A percentile compares a stretch with the other conserved stretches of the same genome.
Conservation (phyloP, 2,329 filamentous ascomycete species). For the Polychaeton citri region DNA sequence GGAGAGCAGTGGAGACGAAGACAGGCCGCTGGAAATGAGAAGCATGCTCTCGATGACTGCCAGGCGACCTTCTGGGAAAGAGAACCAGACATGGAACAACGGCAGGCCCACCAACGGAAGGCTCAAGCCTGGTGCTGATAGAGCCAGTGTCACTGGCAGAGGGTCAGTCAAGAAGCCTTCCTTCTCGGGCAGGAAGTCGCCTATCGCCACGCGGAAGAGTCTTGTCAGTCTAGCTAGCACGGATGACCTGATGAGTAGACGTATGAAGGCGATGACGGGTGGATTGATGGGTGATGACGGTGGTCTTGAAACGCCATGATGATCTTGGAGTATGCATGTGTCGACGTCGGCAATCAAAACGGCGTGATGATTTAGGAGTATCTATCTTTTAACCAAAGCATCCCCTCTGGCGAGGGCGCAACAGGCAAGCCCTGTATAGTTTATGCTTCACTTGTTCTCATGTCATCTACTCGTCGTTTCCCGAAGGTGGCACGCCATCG, state of each 20-base stretch:
- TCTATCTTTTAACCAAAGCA: too few species aligned
- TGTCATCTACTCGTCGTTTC: slow-evolving; percentile 7
- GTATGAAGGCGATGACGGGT: slow-evolving; percentile 35
- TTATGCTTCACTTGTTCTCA: too few species aligned
- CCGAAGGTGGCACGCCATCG: slow-evolving; percentile 11
- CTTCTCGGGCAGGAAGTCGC: slow-evolving; percentile 13
- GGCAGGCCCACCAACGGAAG: slow-evolving; percentile 2
- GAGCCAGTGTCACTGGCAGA: slow-evolving; percentile 6
- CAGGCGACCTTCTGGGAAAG: slow-evolving; percentile 3
- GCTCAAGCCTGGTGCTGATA: slow-evolving; percentile 3
- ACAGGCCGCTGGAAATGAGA: slow-evolving; percentile 68
- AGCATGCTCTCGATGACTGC: slow-evolving; percentile 14
- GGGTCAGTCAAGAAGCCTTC: slow-evolving; percentile 4
- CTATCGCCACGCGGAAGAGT: slow-evolving; percentile 23
- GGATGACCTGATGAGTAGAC: slow-evolving; percentile 33
- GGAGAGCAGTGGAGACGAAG: slow-evolving; percentile 66
- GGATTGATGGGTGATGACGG: slow-evolving; percentile 20
- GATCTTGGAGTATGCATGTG: background rate
- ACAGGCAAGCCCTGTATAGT: too few species aligned
- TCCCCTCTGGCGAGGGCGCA: too few species aligned
- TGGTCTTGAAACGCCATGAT: slow-evolving; percentile 3
- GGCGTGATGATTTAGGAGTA: too few species aligned
- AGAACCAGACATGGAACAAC: slow-evolving; percentile 1
- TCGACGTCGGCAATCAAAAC: too few species aligned
- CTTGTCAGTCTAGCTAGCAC: slow-evolving; percentile 33